Percentiles rank a stretch among this genome's conserved stretches.
These are phyloP conservation scores for Candida qinlingensis DNA, from an alignment of 805 yeast genomes.

Conservation along the genomic window DNA sequence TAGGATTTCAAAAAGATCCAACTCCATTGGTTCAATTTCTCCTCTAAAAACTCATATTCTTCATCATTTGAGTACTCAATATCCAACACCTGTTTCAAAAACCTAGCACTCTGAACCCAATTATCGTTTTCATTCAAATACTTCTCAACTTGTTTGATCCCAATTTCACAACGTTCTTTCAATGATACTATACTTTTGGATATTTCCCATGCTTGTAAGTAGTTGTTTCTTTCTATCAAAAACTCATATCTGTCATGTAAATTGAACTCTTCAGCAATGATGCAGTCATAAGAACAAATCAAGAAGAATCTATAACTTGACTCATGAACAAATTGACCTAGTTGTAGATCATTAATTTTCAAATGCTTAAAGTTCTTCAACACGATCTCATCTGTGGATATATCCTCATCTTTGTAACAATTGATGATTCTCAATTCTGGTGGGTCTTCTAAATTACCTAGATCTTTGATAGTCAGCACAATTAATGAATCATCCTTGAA, in stretches of 20 bases:
- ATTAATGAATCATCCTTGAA: slow-evolving; percentile 68
- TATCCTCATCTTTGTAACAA: slow-evolving; percentile 60
- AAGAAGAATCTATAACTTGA: slow-evolving; percentile 49
- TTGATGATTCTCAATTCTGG: slow-evolving; percentile 77
- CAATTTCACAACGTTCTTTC: slow-evolving; percentile 50
- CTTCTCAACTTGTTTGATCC: slow-evolving; percentile 44
- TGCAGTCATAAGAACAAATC: slow-evolving; percentile 77
- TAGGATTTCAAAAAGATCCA: slow-evolving; percentile 43
- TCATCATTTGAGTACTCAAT: slow-evolving; percentile 18
- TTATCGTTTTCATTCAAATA: slow-evolving; percentile 35
- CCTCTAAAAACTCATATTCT: slow-evolving; percentile 18
- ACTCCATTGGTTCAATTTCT: slow-evolving; percentile 66
- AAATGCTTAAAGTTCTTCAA: slow-evolving; percentile 50
- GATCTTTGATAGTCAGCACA: slow-evolving; percentile 46
- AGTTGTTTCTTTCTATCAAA: slow-evolving; percentile 53
- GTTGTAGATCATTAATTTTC: slow-evolving; percentile 76
- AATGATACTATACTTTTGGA: slow-evolving; percentile 51
- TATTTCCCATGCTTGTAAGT: slow-evolving; percentile 73
- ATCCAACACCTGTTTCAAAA: slow-evolving; percentile 38
- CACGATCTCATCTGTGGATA: slow-evolving; percentile 73
- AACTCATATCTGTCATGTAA: slow-evolving; percentile 67
- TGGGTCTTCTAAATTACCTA: slow-evolving; percentile 27
- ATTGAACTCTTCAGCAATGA: slow-evolving; percentile 67
- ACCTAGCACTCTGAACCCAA: slow-evolving; percentile 54
- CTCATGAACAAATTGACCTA: slow-evolving; percentile 47